Percentiles rank a stretch among this genome's conserved stretches.
phyloP scores from a whole-genome alignment of 805 yeast genomes.

The Candida chilensis region DNA sequence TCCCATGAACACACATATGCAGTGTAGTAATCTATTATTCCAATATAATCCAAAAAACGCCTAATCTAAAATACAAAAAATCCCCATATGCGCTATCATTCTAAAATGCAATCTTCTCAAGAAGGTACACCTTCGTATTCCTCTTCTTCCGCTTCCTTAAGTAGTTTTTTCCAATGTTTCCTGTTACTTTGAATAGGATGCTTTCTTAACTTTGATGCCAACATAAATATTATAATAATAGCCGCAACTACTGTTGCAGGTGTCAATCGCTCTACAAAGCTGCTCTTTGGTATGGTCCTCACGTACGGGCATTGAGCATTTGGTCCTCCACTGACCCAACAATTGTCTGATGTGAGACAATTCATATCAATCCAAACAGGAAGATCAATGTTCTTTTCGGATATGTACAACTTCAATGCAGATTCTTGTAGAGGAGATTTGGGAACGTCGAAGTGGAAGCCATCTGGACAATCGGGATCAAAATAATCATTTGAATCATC shows the following conservation, averaged over 20 bases:
- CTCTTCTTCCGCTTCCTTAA: slow-evolving; percentile 44
- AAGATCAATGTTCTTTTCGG: slow-evolving; percentile 9
- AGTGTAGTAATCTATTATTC: too few relatives aligned
- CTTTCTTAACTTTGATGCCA: slow-evolving; percentile 44
- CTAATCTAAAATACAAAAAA: too few relatives aligned
- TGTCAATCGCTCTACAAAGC: slow-evolving; percentile 53
- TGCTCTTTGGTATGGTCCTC: slow-evolving; percentile 38
- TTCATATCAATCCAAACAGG: slow-evolving; percentile 78
- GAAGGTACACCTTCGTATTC: slow-evolving; percentile 89
- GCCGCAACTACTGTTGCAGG: slow-evolving; percentile 58
- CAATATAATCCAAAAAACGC: too few relatives aligned
- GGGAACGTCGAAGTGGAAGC: slow-evolving; percentile 37
- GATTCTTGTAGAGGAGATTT: slow-evolving; percentile 36
- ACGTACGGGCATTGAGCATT: slow-evolving; percentile 74
- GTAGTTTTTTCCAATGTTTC: slow-evolving; percentile 51
- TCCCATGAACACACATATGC: too few relatives aligned
- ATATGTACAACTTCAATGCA: slow-evolving; percentile 9
- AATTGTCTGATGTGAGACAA: slow-evolving; percentile 59
- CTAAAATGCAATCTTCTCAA: slow-evolving; percentile 13
- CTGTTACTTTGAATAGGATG: slow-evolving; percentile 68
- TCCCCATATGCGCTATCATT: too few relatives aligned
- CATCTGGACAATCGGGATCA: slow-evolving; percentile 27
- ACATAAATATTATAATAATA: slow-evolving; percentile 38
- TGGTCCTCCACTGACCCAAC: slow-evolving; percentile 86
- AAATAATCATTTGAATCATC: slow-evolving; percentile 30